phyloP scores from a whole-genome alignment of 192 early-diverging fungal species.

The Borealophlyctis nickersoniae region DNA sequence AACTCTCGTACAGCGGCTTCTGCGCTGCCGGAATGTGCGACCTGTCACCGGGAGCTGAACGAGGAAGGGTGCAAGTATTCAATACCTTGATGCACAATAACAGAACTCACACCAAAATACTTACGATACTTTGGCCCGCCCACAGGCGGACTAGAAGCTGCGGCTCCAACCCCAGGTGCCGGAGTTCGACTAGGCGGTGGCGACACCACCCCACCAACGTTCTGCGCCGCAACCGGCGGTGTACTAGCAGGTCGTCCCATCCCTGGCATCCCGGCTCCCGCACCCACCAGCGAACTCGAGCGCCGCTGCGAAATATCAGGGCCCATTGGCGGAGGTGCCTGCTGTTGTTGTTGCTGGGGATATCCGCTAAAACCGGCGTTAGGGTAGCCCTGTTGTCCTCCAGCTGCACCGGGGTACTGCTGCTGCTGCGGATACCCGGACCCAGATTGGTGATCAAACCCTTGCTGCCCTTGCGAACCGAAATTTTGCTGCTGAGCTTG shows the following conservation, averaged over 20 bases:
- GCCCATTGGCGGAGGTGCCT: neutral
- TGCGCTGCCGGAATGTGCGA: conserved; percentile 75
- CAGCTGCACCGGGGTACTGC: conserved; percentile 27
- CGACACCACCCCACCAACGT: neutral
- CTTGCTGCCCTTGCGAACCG: conserved; percentile 3
- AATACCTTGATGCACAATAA: conserved; percentile 1
- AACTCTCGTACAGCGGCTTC: conserved; percentile 55
- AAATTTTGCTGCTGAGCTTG: conserved; percentile 18
- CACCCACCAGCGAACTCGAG: neutral
- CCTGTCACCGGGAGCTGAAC: conserved; percentile 73
- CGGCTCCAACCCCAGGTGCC: conserved; percentile 23
- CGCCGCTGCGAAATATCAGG: neutral
- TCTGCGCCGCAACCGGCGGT: neutral
- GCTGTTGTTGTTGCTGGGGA: neutral
- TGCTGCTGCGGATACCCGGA: conserved; percentile 7
- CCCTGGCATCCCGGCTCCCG: neutral
- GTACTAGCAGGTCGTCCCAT: neutral
- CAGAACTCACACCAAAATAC: conserved; percentile 42
- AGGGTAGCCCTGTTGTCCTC: too few relatives aligned
- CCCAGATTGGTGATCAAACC: neutral
- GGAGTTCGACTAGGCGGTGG: neutral
- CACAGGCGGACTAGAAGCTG: neutral
- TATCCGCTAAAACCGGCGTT: neutral
- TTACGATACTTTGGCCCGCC: conserved; percentile 21
- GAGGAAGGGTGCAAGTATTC: too few relatives aligned